These are phyloP conservation scores for Candida boleticola DNA, from an alignment of 805 yeast species.

Conservation along the genomic window DNA sequence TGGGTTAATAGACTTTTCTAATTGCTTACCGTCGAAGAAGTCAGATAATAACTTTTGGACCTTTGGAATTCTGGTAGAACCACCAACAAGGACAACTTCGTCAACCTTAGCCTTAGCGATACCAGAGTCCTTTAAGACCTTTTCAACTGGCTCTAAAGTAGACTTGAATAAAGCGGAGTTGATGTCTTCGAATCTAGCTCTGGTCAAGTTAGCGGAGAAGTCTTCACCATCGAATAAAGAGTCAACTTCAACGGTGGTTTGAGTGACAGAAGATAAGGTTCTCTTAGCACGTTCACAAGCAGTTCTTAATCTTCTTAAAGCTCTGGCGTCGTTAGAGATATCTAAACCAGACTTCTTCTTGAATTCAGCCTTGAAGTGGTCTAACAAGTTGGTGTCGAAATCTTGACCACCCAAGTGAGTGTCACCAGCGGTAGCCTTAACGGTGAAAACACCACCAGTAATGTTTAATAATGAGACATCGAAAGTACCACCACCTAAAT, in stretches of 20 bases:
- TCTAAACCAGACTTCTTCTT: constrained; percentile 47
- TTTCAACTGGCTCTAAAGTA: constrained; percentile 50
- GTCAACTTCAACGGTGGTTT: constrained; percentile 50
- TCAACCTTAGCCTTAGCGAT: constrained; percentile 40
- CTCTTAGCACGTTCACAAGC: constrained; percentile 54
- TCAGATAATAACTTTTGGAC: constrained; percentile 49
- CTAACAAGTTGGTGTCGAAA: constrained; percentile 51
- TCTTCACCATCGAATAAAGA: constrained; percentile 50
- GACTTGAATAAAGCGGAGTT: constrained; percentile 50
- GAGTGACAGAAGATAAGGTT: constrained; percentile 48
- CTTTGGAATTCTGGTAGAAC: constrained; percentile 53
- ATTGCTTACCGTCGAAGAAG: constrained; percentile 50
- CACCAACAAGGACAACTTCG: constrained; percentile 51
- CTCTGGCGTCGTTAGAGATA: constrained; percentile 47
- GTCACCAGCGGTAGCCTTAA: constrained; percentile 78
- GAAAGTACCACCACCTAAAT: constrained; percentile 97
- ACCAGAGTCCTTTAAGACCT: constrained; percentile 48
- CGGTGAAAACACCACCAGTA: constrained; percentile 96
- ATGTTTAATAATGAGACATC: constrained; percentile 91
- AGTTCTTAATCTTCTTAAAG: constrained; percentile 51
- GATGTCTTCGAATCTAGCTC: constrained; percentile 51
- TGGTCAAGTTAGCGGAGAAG: constrained; percentile 48
- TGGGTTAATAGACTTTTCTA: constrained; percentile 49
- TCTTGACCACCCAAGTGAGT: constrained; percentile 54
- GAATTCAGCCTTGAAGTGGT: constrained; percentile 46